These are phyloP conservation scores for Theileria equi DNA, from an alignment of 169 alveolate genomes.

Conservation along the genomic window DNA sequence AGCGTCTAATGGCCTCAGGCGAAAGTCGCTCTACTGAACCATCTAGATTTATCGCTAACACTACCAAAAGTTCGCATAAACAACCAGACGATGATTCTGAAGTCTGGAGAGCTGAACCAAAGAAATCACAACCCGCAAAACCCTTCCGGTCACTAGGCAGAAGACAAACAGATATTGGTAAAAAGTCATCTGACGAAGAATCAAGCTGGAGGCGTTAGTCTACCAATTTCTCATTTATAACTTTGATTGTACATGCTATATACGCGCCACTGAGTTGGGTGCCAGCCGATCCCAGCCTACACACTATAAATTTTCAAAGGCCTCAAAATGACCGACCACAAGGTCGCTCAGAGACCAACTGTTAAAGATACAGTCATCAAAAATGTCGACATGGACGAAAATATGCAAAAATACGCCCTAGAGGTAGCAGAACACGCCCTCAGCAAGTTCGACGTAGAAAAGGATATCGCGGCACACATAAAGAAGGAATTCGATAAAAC, in stretches of 20 bases:
- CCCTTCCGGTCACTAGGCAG: not conserved
- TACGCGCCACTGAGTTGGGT: too few relatives aligned
- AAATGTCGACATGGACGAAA: slow-evolving; percentile 99
- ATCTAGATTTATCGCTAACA: not conserved
- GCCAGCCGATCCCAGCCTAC: too few relatives aligned
- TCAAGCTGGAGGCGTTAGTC: slow-evolving; percentile 9
- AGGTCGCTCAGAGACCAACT: slow-evolving; percentile 4
- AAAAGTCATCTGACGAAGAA: slow-evolving; percentile 7
- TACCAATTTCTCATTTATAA: too few relatives aligned
- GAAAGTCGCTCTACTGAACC: too few relatives aligned
- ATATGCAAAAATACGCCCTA: slow-evolving; percentile 97
- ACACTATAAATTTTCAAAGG: too few relatives aligned
- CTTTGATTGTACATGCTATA: too few relatives aligned
- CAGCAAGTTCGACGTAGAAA: slow-evolving; percentile 92
- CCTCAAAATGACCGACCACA: slow-evolving; percentile 14
- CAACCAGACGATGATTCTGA: too few relatives aligned
- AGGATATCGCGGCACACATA: slow-evolving; percentile 97
- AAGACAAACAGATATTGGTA: not conserved
- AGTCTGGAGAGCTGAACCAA: too few relatives aligned
- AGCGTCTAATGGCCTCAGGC: slow-evolving; percentile 13
- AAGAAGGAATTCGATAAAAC: slow-evolving; percentile 99
- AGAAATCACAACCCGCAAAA: not conserved
- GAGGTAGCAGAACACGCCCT: slow-evolving; percentile 98
- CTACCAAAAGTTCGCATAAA: too few relatives aligned
- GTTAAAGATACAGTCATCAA: slow-evolving; percentile 75